Base-by-base conservation (phyloP, 768 basidiomycete species). In the Phaffia australis region DNA sequence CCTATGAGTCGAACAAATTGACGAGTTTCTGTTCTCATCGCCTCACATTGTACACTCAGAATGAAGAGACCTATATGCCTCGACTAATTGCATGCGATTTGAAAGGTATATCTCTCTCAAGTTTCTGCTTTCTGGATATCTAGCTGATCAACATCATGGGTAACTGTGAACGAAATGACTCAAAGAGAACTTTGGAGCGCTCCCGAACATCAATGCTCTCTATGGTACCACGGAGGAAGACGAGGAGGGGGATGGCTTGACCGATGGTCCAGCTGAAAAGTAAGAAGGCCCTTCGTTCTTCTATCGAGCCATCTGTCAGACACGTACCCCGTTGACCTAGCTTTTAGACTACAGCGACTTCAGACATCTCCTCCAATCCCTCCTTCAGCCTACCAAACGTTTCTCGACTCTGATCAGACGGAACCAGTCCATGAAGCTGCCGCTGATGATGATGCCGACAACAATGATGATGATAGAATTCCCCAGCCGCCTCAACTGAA, bases 151-250 rank as follows among this genome's bases (percentile, higher is more conserved):
- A 5, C 11, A 5, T 4, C 4, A 42, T 42, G 6, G 35, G 11
- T 42, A 42, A 5, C 35, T 42, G 35, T 42, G 35, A 42, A 42
- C 35, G 11, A 42, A 42, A 42, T 11, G 25, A 8, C 42, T n/a
- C 7, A 16, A 51, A 66, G 65, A 66, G 60, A 66, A 66, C 47
- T 61, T 66, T 46, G 65, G 65, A 18, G 65, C 65, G 9, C 60
- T 66, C 11, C 59, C 65, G 23, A 66, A 66, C 29, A 66, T 66
- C 65, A 66, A 66, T 29, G 65, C 65, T 23, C 65, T 66, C 25
- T 66, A 66, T 46, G 58, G 42, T 27, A 61, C 59, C 6, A 49
- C 47, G 47, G 47, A 46, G 2, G 59, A 60, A 18, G 47, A 49
- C 21, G 59, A 47, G 46, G 42, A 60, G 1, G 35, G n/a, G 11